phyloP scores from a whole-genome alignment of 1,284 basidiomycete species.

The Puccinia polysora region DNA sequence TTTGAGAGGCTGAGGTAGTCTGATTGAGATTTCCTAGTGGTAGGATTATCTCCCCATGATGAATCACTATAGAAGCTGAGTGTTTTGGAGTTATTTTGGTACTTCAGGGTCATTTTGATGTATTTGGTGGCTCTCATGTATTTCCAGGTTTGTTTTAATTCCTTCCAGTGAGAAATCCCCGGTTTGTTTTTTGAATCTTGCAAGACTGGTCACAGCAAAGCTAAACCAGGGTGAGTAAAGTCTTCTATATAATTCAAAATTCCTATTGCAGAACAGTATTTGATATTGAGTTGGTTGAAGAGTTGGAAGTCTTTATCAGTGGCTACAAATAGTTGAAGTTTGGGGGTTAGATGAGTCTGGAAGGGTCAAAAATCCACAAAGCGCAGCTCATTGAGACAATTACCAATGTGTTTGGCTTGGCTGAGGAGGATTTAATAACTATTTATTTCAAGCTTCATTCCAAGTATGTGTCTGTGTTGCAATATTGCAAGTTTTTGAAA shows the following conservation, averaged over 20 bases:
- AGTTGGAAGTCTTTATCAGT: neutral
- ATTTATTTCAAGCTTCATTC: neutral
- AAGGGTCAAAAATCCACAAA: neutral
- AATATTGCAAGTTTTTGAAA: neutral
- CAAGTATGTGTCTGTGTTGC: neutral
- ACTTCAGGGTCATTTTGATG: neutral
- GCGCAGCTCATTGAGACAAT: neutral
- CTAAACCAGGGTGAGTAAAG: neutral
- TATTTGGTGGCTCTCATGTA: neutral
- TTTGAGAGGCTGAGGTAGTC: neutral
- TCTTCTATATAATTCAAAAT: neutral
- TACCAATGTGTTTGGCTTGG: neutral
- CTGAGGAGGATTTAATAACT: neutral
- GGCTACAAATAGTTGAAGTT: neutral
- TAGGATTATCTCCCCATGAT: neutral
- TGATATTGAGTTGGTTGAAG: neutral
- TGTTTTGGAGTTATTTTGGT: neutral
- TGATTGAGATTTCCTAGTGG: neutral
- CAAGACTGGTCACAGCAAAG: neutral
- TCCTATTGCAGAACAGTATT: neutral
- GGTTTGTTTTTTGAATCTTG: neutral
- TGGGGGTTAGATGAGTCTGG: neutral
- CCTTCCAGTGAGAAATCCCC: conserved; percentile 1
- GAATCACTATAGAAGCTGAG: neutral
- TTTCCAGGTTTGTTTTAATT: no score